Evolutionary conservation across 2,329 filamentous ascomycete genomes (phyloP).

Genomic region (Setomelanomma holmii): DNA sequence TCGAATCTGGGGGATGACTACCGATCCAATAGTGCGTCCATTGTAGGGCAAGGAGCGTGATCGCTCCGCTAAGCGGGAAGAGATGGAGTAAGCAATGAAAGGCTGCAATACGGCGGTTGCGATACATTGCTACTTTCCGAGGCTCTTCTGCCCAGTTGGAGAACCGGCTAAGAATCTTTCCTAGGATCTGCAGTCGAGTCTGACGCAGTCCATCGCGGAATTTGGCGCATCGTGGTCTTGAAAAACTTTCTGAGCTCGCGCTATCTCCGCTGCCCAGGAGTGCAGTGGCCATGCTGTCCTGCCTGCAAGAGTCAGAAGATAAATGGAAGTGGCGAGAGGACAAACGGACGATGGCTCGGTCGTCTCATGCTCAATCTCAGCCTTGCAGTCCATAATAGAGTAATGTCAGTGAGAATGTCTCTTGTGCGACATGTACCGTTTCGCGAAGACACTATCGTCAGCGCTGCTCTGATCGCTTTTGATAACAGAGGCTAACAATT

Average conservation of each 20-base stretch:
- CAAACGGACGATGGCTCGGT: too few relatives aligned
- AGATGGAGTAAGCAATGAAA: slow-evolving; percentile 12
- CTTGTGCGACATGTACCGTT: neutral
- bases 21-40: slow-evolving; percentile 9
- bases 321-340: too few relatives aligned
- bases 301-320: neutral
- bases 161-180: neutral
- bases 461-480: too few relatives aligned
- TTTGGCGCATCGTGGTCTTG: neutral
- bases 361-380: neutral
- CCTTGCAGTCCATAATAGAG: neutral
- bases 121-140: slow-evolving; percentile 16
- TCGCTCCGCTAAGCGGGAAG: slow-evolving; percentile 8
- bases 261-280: neutral
- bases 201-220: neutral
- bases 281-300: neutral
- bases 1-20: neutral
- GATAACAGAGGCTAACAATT: neutral
- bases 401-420: neutral
- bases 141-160: slow-evolving; percentile 1
- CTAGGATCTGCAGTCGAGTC: neutral
- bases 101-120: slow-evolving; percentile 7
- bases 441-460: too few relatives aligned
- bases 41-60: slow-evolving; percentile 7
- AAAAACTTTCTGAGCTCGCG: neutral